phyloP scores from a whole-genome alignment of 768 basidiomycete genomes.

The Cystofilobasidium ferigula region DNA sequence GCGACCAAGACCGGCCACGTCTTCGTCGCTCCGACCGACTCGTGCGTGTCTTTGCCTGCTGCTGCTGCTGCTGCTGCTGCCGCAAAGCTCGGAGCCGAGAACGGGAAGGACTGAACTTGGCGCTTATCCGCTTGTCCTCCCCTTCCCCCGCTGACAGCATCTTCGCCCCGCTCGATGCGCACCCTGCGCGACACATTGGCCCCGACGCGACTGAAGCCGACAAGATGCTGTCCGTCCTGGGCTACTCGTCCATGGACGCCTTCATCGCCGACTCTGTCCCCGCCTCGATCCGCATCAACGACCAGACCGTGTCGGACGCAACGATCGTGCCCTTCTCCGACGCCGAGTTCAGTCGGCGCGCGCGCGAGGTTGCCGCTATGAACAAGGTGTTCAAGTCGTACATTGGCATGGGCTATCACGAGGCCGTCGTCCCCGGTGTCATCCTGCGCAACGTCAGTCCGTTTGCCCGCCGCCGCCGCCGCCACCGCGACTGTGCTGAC shows the following conservation, averaged over 20 bases:
- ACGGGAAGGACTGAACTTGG: no score
- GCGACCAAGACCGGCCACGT: conserved; percentile 5
- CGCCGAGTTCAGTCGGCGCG: conserved; percentile 64
- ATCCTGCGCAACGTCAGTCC: conserved; percentile 62
- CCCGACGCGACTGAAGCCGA: conserved; percentile 70
- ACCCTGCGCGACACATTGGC: conserved; percentile 82
- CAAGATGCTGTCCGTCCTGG: conserved; percentile 70
- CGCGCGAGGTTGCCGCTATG: conserved; percentile 59
- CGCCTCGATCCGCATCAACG: conserved; percentile 56
- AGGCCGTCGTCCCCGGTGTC: conserved; percentile 87
- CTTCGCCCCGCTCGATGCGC: conserved; percentile 79
- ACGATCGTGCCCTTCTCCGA: conserved; percentile 72
- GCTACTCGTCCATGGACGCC: conserved; percentile 75
- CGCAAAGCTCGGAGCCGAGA: no score
- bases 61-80: background rate
- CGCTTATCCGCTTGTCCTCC: background rate
- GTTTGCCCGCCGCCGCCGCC: conserved; percentile 16
- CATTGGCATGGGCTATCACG: conserved; percentile 97
- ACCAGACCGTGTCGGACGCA: conserved; percentile 51
- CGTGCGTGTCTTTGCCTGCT: conserved; percentile 6
- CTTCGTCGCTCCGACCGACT: conserved; percentile 15
- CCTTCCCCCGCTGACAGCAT: conserved; percentile 33
- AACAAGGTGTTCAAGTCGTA: conserved; percentile 83
- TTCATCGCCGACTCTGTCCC: conserved; percentile 80
- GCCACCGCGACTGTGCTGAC: background rate